phyloP scores from a whole-genome alignment of 1,284 basidiomycete species.

The Calocybe gambosa region DNA sequence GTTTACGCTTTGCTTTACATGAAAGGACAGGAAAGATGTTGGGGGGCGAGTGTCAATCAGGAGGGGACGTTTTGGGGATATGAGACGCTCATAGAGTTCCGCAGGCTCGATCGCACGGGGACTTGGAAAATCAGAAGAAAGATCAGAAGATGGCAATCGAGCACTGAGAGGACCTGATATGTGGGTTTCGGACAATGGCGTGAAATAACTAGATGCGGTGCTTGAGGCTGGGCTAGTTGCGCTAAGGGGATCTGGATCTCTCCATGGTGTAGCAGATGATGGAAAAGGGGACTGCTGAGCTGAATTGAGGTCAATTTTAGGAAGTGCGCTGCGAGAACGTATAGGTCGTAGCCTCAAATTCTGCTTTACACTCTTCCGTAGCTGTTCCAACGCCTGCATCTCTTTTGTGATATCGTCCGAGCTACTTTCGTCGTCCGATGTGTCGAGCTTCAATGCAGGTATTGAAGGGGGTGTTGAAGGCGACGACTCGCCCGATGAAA shows the following conservation, averaged over 20 bases:
- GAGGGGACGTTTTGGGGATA: slow-evolving; percentile 49
- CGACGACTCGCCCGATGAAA: slow-evolving; percentile 31
- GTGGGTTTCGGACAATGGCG: slow-evolving; percentile 41
- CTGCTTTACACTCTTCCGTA: slow-evolving; percentile 63
- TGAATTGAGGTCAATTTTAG: slow-evolving; percentile 33
- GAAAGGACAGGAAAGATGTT: slow-evolving; percentile 55
- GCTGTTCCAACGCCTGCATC: slow-evolving; percentile 56
- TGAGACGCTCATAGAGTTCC: slow-evolving; percentile 45
- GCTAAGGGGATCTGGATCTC: slow-evolving; percentile 23
- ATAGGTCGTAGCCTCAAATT: slow-evolving; percentile 74
- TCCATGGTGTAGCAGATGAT: slow-evolving; percentile 17
- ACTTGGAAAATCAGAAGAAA: slow-evolving; percentile 14
- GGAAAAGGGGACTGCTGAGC: slow-evolving; percentile 22
- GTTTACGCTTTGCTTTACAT: slow-evolving; percentile 67
- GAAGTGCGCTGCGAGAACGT: slow-evolving; percentile 44
- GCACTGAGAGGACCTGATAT: slow-evolving; percentile 31
- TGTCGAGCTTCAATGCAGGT: slow-evolving; percentile 19
- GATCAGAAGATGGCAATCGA: slow-evolving; percentile 16
- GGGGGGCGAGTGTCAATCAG: slow-evolving; percentile 77
- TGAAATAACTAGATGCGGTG: slow-evolving; percentile 52
- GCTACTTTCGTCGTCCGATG: slow-evolving; percentile 25
- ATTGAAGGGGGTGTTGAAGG: slow-evolving; percentile 22
- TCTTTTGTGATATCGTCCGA: slow-evolving; percentile 56
- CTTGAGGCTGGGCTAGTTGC: slow-evolving; percentile 44
- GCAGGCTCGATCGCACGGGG: slow-evolving; percentile 41